A percentile compares a stretch with the other conserved stretches of the same genome.
Conservation (phyloP, 106 monocot species). For the Allium sativum region DNA sequence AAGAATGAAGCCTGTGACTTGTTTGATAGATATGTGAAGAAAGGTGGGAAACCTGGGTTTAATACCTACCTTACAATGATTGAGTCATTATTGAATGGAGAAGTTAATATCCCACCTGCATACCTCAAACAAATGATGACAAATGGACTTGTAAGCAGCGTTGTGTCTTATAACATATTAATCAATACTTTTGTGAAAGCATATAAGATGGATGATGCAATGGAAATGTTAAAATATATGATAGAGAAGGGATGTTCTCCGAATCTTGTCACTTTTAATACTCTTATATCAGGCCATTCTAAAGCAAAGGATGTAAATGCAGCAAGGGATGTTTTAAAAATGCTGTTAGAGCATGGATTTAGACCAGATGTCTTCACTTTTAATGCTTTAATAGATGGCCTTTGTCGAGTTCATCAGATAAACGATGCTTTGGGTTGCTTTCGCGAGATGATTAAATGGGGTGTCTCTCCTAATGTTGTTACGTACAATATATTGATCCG, state of each 20-base stretch:
- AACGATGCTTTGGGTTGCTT: constrained; percentile 82
- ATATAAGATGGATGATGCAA: constrained; percentile 42
- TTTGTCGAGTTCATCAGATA: constrained; percentile 61
- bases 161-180: constrained; percentile 67
- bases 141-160: constrained; percentile 44
- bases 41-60: constrained; percentile 75
- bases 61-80: constrained; percentile 38
- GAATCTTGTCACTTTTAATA: constrained; percentile 76
- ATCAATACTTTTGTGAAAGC: constrained; percentile 67
- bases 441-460: constrained; percentile 76
- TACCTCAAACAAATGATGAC: constrained; percentile 30
- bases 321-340: constrained; percentile 57
- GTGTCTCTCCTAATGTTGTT: constrained; percentile 49
- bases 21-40: constrained; percentile 45
- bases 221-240: constrained; percentile 50
- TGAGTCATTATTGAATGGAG: constrained; percentile 27
- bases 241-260: constrained; percentile 34
- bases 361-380: constrained; percentile 85
- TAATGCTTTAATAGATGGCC: constrained; percentile 73
- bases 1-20: constrained; percentile 30
- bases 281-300: constrained; percentile 59
- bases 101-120: constrained; percentile 19
- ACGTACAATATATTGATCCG: constrained; percentile 81
- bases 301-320: constrained; percentile 33
- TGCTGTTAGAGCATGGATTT: constrained; percentile 57